Evolutionary conservation across 495 filamentous ascomycete genomes (phyloP).

Genomic region (Umbilicaria muhlenbergii): DNA sequence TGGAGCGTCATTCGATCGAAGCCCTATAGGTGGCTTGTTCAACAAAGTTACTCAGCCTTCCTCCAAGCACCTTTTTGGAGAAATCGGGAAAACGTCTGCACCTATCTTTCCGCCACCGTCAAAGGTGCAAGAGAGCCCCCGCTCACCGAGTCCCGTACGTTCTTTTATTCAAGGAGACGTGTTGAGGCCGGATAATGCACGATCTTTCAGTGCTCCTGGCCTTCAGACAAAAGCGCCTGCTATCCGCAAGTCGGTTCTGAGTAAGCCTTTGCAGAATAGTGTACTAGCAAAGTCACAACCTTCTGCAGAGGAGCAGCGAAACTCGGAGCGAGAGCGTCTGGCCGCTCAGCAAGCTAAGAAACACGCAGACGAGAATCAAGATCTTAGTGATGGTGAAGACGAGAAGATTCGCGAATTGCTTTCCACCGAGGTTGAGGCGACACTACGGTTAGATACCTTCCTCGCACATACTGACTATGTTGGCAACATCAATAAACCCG

Average conservation of each 20-base stretch:
- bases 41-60: constrained; percentile 17
- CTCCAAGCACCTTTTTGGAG: constrained; percentile 44
- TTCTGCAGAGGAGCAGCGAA: constrained; percentile 20
- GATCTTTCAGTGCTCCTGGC: constrained; percentile 43
- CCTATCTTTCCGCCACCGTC: constrained; percentile 43
- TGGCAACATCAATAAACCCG: constrained; percentile 39
- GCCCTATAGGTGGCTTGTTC: constrained; percentile 27
- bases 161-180: constrained; percentile 27
- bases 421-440: constrained; percentile 31
- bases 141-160: constrained; percentile 69
- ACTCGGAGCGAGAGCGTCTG: constrained; percentile 20
- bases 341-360: constrained; percentile 17
- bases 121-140: constrained; percentile 37
- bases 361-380: constrained; percentile 18
- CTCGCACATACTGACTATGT: constrained; percentile 56
- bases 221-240: constrained; percentile 20
- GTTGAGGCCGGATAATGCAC: constrained; percentile 32
- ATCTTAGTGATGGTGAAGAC: constrained; percentile 43
- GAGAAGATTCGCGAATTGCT: constrained; percentile 44
- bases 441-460: constrained; percentile 42
- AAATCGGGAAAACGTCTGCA: constrained; percentile 33
- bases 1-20: constrained; percentile 14
- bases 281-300: constrained; percentile 10
- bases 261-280: not conserved
- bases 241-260: constrained; percentile 24